Base-by-base conservation (phyloP, 129 eudicot genomes). In the Ambrosia artemisiifolia region DNA sequence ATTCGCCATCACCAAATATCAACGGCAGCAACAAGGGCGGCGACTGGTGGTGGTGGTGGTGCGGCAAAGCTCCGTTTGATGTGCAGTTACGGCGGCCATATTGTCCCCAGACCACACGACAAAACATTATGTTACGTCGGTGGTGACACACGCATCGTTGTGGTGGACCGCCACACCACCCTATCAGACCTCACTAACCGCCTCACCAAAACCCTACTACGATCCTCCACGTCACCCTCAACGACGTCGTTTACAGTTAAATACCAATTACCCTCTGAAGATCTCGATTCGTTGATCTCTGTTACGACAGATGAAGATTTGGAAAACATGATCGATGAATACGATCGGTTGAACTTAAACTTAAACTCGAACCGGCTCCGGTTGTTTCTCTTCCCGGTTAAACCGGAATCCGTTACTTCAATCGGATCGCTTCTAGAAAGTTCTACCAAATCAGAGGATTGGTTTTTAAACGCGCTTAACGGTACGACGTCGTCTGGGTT, bases 61-160 rank as follows among this genome's bases (percentile, higher is more conserved):
- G n/a, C n/a, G n/a, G n/a, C 97, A 91, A 82, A 91, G n/a, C n/a
- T n/a, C n/a, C n/a, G n/a, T n/a, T n/a, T n/a, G n/a, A n/a, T n/a
- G n/a, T n/a, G n/a, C n/a, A n/a, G n/a, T n/a, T n/a, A n/a, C n/a
- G n/a, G n/a, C n/a, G n/a, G n/a, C n/a, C n/a, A n/a, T n/a, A n/a
- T 91, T 76, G 81, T 91, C 81, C 97, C 96, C 2, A 96, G 97
- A 42, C 97, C 96, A 0, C 88, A 86, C 75, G 93, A 91, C 77
- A 91, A 88, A 61, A 61, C 93, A 10, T 75, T 91, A 6, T 84
- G 87, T 70, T 91, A 91, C 74, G 73, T 88, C 70, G 96, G 96
- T 68, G 97, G 97, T 11, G 91, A 86, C 43, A 91, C 97, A 6
- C 88, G 96, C 2, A 88, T 91, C 79, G 75, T 92, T 53, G 88